Evolutionary conservation across 148 eudicot species (phyloP).

Genomic region (Silene uniflora): DNA sequence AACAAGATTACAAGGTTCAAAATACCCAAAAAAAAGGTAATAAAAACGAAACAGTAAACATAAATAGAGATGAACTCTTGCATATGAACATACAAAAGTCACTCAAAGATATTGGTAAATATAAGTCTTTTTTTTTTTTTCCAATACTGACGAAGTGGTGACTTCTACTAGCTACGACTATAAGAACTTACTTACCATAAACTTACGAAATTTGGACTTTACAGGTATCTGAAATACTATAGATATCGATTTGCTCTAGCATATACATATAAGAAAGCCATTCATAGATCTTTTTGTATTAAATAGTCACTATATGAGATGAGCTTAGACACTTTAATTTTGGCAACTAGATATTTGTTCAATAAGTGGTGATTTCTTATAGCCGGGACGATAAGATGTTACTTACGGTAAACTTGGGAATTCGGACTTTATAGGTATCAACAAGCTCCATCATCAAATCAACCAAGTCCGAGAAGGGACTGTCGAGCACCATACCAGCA

Average conservation of each 20-base stretch:
- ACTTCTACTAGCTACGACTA: background rate
- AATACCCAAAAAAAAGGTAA: background rate
- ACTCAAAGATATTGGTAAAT: background rate
- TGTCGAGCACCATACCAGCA: constrained; percentile 98
- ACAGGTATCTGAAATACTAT: background rate
- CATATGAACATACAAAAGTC: background rate
- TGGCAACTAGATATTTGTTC: background rate
- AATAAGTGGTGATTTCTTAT: background rate
- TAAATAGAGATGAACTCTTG: background rate
- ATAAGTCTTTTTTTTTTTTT: too few relatives aligned
- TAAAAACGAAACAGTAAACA: too few relatives aligned
- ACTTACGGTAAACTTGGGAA: constrained; percentile 94
- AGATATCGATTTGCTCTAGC: background rate
- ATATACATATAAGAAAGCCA: constrained; percentile 8
- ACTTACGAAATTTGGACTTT: background rate
- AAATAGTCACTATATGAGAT: background rate
- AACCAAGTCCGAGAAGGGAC: constrained; percentile 95
- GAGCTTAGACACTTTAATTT: background rate
- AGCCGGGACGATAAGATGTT: constrained; percentile 3
- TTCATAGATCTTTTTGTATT: background rate
- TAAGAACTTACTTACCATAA: background rate
- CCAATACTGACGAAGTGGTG: background rate
- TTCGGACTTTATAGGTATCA: constrained; percentile 87
- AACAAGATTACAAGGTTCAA: background rate
- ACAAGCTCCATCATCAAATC: constrained; percentile 99